These are phyloP conservation scores for Claviceps digitariae DNA, from an alignment of 2,329 filamentous ascomycete genomes.

Conservation along the genomic window DNA sequence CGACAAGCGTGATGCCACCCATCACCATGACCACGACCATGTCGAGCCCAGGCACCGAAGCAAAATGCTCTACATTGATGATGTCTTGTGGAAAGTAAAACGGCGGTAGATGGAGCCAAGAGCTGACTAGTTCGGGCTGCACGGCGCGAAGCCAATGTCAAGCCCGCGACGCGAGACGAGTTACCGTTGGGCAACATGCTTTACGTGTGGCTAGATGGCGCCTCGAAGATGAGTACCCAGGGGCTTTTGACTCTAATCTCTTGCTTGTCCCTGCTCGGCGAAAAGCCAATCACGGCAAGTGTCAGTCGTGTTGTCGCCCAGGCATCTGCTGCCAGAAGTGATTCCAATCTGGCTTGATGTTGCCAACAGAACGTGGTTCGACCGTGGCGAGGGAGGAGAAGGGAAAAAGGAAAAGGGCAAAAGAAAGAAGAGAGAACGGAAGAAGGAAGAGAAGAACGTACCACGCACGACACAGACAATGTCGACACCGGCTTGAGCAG, in stretches of 20 bases:
- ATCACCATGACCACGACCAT: constrained; percentile 25
- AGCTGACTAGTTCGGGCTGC: constrained; percentile 1
- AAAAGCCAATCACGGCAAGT: background rate
- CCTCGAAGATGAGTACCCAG: background rate
- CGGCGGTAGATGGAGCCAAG: background rate
- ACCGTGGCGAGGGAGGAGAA: background rate
- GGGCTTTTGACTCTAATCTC: background rate
- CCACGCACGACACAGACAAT: constrained; percentile 1
- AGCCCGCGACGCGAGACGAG: background rate
- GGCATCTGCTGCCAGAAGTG: background rate
- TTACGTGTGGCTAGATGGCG: background rate
- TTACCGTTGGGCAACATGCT: background rate
- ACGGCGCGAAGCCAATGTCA: constrained; percentile 1
- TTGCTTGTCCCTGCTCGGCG: constrained; percentile 1
- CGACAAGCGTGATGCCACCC: constrained; percentile 29
- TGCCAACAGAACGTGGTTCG: background rate
- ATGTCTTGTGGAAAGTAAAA: constrained; percentile 2
- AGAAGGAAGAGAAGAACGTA: background rate
- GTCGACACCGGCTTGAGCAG: background rate
- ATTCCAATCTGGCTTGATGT: background rate
- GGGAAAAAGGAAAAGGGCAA: background rate
- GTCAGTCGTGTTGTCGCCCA: background rate
- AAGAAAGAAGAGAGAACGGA: background rate
- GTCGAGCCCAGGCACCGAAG: constrained; percentile 33
- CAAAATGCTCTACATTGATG: constrained; percentile 29